Evolutionary conservation across 108 stramenopile genomes (phyloP), one percentile per base, ranked within the genome.

Genomic region (Nannochloropsis gaditana): DNA sequence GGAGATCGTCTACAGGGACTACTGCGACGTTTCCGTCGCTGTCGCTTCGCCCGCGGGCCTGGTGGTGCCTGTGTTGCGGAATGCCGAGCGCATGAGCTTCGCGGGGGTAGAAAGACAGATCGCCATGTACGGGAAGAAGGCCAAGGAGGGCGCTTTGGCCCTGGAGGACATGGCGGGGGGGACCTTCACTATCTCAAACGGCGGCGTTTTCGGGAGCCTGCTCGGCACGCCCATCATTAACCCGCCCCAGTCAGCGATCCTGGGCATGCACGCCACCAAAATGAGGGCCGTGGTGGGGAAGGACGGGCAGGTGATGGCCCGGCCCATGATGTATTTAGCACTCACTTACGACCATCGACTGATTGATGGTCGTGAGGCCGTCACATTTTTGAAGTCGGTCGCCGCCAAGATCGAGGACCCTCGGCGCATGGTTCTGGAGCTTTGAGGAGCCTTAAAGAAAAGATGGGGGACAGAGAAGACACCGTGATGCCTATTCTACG

Each of bases 211-310:
- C 86, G 99, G 99, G 45, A 95, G 94, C 9, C 91, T 99, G 31
- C 97, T 98, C 95, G 97, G 97, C 44, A 99, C 99, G 10, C 99
- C 99, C 80, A 99, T 99, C 91, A 96, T 99, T 93, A 99, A 99
- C 93, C 95, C 95, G 45, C 99, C 99, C 2, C 99, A 99, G 87
- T 94, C 93, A 42, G 99, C 99, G n/a, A 97, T 99, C 89, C 94
- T 99, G 86, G 99, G 99, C 79, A 99, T 99, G 99, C 99, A 99
- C 92, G 97, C 97, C 42, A 98, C 97, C 83, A 99, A 99, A 93
- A 94, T 97, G 95, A 90, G 99, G 82, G 92, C 99, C 5, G 96
- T 97, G 21, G 97, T 98, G 41, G 89, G 90, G 45, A 81, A 93
- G 73, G 94, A 95, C 90, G 99, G 99, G 10, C 94, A 97, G 84